Evolutionary conservation across 2,329 filamentous ascomycete genomes (phyloP), one percentile per base, ranked within the genome.

Genomic region (Epichloe gansuensis): DNA sequence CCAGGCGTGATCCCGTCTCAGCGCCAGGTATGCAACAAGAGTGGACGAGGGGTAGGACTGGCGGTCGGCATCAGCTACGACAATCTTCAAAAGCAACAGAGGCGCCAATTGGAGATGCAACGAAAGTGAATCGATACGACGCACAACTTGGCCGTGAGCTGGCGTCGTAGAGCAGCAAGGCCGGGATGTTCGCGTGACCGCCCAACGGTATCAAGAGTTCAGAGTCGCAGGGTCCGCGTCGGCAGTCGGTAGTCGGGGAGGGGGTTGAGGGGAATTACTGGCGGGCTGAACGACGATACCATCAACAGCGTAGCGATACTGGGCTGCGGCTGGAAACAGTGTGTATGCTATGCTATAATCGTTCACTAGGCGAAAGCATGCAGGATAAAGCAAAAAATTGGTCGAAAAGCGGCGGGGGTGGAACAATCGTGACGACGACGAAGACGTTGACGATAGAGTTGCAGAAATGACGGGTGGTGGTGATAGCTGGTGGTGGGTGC

Each of bases 41-140:
- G 59, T 64, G 59, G 64, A 58, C 58, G 63, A 61, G 58, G 57
- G 61, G 60, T 58, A 56, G 57, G 51, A 51, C 59, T 59, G 60
- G 59, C 58, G 66, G 62, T 64, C 66, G 64, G 66, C 67, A 69
- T 69, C 66, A 69, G 67, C 65, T 57, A 39, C 47, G 50, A 53
- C 50, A 53, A 49, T 54, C 40, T 47, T 51, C 34, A 48, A 53
- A 47, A 53, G 43, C 42, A 51, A 49, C 55, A 56, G 57, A 50
- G 55, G 57, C 55, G 55, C 55, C 63, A 66, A 67, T 67, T 65
- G 63, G 55, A 49, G 31, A 49, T 41, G 52, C 47, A 50, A 55
- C 50, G 53, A 51, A 13, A 54, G 54, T 49, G 63, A 36, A 31
- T 7, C 23, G 42, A n/a, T 17, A 27, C 13, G 41, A 43, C 57